Base-by-base conservation (phyloP, 371 early-diverging fungal species). In the Vairimorpha necatrix region DNA sequence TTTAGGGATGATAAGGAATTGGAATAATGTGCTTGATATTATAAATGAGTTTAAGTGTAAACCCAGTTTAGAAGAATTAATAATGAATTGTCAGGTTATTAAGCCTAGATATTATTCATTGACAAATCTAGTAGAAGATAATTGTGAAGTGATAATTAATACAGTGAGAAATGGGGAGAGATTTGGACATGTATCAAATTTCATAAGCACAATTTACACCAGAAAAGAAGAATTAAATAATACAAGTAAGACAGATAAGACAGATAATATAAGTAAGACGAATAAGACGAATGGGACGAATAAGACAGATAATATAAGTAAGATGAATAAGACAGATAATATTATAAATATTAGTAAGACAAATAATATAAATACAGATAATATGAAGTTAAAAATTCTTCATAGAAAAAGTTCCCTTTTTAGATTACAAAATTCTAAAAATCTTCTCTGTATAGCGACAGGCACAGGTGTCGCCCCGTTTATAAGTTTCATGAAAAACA, bases 391-490 rank as follows among this genome's bases (percentile, higher is more conserved):
- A 34, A 53, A 60, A 16, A 48, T 74, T 30, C 13, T n/a, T 48
- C 38, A 32, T 1, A 78, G 75, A 67, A 39, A 34, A 67, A 81
- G 75, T 70, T 78, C 47, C 46, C 54, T 81, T 1, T 28, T 81
- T 20, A 20, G 71, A 70, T 14, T 78, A 26, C 14, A 63, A 9
- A 18, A 54, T 26, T 46, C 46, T 0, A 65, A 38, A 47, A 70
- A 71, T n/a, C 22, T 67, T 0, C 13, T 83, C 4, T 63, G 73
- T 24, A 70, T 85, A 65, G 79, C 80, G 30, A 83, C 82, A 33
- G 85, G 85, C 42, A 82, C 82, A 38, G 85, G 85, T 36, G 74
- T 85, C 30, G 80, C 83, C 16, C 85, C 82, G 9, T 85, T 85
- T 78, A 36, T 85, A 22, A 75, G 82, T 20, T 81, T 85, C 75